phyloP scores from a whole-genome alignment of 2,329 filamentous ascomycete species.

The Fusarium siculi region DNA sequence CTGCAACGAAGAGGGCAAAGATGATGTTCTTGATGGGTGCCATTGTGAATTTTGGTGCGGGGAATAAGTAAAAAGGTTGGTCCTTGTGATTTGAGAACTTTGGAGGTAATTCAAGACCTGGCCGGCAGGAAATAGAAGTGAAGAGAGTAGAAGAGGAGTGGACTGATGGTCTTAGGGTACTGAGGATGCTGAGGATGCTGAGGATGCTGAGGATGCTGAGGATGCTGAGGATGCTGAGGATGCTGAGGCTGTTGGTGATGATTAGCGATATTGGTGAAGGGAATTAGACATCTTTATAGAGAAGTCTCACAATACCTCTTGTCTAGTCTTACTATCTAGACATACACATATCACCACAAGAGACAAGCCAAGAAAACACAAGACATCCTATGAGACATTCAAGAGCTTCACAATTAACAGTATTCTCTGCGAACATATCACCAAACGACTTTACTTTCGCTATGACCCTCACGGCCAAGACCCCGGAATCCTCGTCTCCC shows the following conservation, averaged over 20 bases:
- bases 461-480: constrained; percentile 42
- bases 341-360: neutral
- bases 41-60: neutral
- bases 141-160: neutral
- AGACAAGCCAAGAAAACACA: neutral
- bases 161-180: neutral
- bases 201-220: too few relatives aligned
- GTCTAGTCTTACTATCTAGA: fast-evolving
- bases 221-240: neutral
- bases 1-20: constrained; percentile 1
- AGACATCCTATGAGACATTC: neutral
- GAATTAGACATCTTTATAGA: neutral
- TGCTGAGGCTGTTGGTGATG: neutral
- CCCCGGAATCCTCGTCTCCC: constrained; percentile 11
- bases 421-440: neutral
- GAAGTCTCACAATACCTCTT: neutral
- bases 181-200: too few relatives aligned
- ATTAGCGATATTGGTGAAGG: neutral
- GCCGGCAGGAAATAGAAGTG: constrained; percentile 4
- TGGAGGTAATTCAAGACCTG: constrained; percentile 1
- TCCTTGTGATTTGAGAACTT: neutral
- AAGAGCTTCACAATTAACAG: neutral
- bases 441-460: constrained; percentile 37
- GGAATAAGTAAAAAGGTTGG: too few relatives aligned
- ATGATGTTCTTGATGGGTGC: constrained; percentile 12